Percentiles rank a stretch among this genome's conserved stretches.
Evolutionary conservation across 306 rosid genomes (phyloP).

Genomic region (Quercus robur): DNA sequence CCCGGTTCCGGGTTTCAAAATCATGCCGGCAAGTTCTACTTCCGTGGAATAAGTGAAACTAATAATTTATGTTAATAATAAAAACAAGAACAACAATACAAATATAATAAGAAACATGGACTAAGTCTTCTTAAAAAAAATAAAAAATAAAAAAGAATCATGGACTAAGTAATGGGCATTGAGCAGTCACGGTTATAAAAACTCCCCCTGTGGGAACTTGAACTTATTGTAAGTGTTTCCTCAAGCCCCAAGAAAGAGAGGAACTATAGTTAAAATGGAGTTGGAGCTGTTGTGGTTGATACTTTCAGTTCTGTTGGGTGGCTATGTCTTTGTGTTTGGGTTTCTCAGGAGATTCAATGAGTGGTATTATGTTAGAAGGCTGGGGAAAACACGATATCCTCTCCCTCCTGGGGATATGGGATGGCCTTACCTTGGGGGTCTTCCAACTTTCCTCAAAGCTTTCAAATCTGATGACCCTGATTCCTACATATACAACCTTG

Average conservation of each 20-base stretch:
- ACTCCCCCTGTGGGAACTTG: background rate
- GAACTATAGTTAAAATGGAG: background rate
- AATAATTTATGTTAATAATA: no score
- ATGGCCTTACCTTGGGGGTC: conserved; percentile 16
- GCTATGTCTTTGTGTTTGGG: conserved; percentile 10
- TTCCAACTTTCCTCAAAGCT: conserved; percentile 6
- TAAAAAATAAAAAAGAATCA: no score
- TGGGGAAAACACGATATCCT: conserved; percentile 2
- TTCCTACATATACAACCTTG: background rate
- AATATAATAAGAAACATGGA: no score
- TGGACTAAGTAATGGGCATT: background rate
- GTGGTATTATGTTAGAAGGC: background rate
- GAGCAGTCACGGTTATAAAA: background rate
- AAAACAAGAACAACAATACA: no score
- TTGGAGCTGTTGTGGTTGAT: background rate
- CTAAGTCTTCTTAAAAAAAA: no score
- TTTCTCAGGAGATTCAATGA: conserved; percentile 8
- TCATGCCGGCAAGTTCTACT: no score
- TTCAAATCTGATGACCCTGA: conserved; percentile 14
- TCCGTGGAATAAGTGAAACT: no score
- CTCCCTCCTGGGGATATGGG: conserved; percentile 24
- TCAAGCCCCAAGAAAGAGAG: background rate
- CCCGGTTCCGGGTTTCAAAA: no score
- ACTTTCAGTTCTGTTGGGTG: background rate
- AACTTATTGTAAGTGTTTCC: background rate